Conservation (phyloP, 495 filamentous ascomycete genomes). For the Penicillium bialowiezense region DNA sequence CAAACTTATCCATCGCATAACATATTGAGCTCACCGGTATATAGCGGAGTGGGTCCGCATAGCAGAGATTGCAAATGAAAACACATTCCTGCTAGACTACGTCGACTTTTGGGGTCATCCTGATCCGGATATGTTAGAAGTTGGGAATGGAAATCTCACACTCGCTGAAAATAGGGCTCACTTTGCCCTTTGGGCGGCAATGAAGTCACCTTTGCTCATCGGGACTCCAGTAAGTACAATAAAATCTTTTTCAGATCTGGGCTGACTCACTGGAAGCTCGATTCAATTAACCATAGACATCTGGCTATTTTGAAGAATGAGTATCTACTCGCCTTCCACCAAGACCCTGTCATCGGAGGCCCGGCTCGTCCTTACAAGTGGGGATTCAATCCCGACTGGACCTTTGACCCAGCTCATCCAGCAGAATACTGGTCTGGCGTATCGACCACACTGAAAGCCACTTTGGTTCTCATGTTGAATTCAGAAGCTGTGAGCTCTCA, state of each 20-base stretch:
- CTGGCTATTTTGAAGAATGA: constrained; percentile 57
- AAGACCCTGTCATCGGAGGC: constrained; percentile 51
- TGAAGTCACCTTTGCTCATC: constrained; percentile 59
- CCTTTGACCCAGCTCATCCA: constrained; percentile 55
- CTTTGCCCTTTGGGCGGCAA: constrained; percentile 55
- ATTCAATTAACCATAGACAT: constrained; percentile 37
- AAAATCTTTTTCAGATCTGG: background rate
- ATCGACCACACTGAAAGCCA: constrained; percentile 41
- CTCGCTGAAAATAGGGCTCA: constrained; percentile 46
- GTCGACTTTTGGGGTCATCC: constrained; percentile 54
- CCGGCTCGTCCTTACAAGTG: constrained; percentile 64
- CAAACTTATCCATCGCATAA: constrained; percentile 5
- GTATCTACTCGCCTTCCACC: constrained; percentile 58
- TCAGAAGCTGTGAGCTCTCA: constrained; percentile 32
- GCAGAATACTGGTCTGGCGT: constrained; percentile 62
- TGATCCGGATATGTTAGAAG: constrained; percentile 68
- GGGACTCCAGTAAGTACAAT: constrained; percentile 44
- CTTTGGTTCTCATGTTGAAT: constrained; percentile 55
- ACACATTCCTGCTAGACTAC: constrained; percentile 45
- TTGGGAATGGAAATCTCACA: constrained; percentile 60
- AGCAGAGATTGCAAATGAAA: constrained; percentile 38
- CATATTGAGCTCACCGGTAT: constrained; percentile 1
- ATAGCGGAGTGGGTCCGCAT: constrained; percentile 42
- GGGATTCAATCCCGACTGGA: constrained; percentile 61
- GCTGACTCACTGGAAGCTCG: constrained; percentile 33